Percentiles rank a stretch among this genome's conserved stretches.
These are phyloP conservation scores for Dothideomycetes sp. DNA, from an alignment of 2,329 filamentous ascomycete species.

Conservation along the genomic window DNA sequence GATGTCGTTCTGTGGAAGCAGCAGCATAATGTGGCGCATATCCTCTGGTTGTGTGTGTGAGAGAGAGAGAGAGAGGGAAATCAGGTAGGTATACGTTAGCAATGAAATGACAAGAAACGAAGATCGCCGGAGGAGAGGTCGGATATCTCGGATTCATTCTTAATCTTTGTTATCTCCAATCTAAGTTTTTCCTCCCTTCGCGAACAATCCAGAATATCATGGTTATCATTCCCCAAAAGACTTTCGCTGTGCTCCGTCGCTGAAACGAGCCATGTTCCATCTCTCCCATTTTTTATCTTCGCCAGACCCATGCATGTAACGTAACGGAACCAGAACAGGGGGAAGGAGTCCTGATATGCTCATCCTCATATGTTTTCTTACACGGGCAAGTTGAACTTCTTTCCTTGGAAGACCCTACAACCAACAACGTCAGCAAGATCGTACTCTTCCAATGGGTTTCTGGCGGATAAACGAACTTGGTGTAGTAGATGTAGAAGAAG, in stretches of 20 bases:
- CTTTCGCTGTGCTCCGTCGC: background rate
- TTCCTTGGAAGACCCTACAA: slow-evolving; percentile 42
- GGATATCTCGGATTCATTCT: background rate
- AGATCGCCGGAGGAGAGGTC: background rate
- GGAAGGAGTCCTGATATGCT: background rate
- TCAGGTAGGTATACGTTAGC: background rate
- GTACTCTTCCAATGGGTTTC: background rate
- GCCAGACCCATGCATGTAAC: background rate
- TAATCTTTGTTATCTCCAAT: background rate
- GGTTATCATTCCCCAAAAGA: background rate
- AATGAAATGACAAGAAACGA: background rate
- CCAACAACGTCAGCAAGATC: background rate
- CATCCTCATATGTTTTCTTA: slow-evolving; percentile 20
- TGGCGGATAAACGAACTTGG: slow-evolving; percentile 52
- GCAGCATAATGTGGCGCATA: no score
- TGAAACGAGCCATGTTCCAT: background rate
- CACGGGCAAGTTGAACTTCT: slow-evolving; percentile 46
- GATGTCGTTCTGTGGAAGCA: no score
- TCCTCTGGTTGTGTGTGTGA: no score
- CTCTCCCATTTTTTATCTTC: background rate
- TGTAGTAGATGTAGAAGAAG: slow-evolving; percentile 99
- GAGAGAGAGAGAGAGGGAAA: no score
- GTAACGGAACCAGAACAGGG: background rate
- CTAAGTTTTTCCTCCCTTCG: background rate
- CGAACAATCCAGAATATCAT: background rate